Evolutionary conservation across 352 stramenopile genomes (phyloP).

Genomic region (Globisporangium rhizosaccharum): DNA sequence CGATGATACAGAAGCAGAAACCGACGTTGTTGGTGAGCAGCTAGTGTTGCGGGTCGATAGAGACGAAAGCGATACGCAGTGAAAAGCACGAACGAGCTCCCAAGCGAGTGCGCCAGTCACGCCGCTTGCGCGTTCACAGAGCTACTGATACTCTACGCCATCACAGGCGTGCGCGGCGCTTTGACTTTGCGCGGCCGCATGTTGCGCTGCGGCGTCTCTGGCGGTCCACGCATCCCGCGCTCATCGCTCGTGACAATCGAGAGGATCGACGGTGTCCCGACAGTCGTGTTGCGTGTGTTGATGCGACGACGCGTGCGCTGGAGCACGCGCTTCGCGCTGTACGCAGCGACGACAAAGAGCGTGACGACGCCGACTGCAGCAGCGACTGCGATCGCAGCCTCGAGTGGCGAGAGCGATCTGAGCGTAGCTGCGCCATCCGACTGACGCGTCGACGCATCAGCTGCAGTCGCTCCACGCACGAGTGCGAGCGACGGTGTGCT

Average conservation of each 20-base stretch:
- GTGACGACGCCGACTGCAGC: conserved; percentile 1
- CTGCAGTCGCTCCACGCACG: background rate
- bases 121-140: too few species aligned
- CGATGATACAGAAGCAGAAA: too few species aligned
- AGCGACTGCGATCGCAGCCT: conserved; percentile 1
- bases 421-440: background rate
- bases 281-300: background rate
- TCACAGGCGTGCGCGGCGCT: conserved; percentile 1
- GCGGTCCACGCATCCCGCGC: background rate
- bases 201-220: background rate
- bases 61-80: too few species aligned
- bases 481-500: background rate
- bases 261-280: background rate
- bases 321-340: background rate
- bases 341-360: conserved; percentile 2
- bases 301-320: background rate
- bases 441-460: background rate
- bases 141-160: background rate
- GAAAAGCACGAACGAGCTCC: too few species aligned
- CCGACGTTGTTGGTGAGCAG: too few species aligned
- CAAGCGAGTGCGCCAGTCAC: too few species aligned
- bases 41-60: too few species aligned
- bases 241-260: conserved; percentile 2
- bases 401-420: background rate
- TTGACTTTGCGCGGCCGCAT: conserved; percentile 6